These are phyloP conservation scores for Colletotrichum camelliae DNA, from an alignment of 2,329 filamentous ascomycete species.

Conservation along the genomic window DNA sequence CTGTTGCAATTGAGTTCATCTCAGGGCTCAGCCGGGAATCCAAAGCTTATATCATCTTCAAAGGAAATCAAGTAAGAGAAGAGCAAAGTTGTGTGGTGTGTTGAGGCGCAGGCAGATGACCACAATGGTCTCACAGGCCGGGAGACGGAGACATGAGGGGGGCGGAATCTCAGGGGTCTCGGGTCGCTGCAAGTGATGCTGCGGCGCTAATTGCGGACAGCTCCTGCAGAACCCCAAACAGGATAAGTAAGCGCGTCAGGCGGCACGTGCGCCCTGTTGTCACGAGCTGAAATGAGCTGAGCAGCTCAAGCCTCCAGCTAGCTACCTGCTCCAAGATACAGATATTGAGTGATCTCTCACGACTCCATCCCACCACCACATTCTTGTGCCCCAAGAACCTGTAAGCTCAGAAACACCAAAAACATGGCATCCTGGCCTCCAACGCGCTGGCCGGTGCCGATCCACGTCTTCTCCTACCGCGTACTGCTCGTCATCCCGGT, in stretches of 20 bases:
- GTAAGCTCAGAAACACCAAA: not conserved
- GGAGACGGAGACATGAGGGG: not conserved
- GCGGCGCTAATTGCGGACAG: not conserved
- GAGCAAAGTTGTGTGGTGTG: not conserved
- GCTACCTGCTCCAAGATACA: too few relatives aligned
- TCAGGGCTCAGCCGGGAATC: not conserved
- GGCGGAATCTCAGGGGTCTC: not conserved
- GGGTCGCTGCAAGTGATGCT: not conserved
- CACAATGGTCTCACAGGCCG: not conserved
- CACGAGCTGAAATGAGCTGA: not conserved
- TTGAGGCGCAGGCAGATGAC: not conserved
- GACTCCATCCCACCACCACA: too few relatives aligned
- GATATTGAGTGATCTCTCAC: too few relatives aligned
- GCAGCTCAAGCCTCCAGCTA: too few relatives aligned
- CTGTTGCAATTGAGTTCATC: not conserved
- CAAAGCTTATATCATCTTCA: not conserved
- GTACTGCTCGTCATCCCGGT: slow-evolving; percentile 57
- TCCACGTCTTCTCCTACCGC: slow-evolving; percentile 58
- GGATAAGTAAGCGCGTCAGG: not conserved
- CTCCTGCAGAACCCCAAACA: not conserved
- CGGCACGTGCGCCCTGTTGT: slow-evolving; percentile 9
- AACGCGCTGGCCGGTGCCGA: slow-evolving; percentile 43
- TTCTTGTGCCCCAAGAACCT: not conserved
- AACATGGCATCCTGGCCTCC: not conserved
- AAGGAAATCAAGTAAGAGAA: not conserved